Evolutionary conservation across 192 early-diverging fungal genomes (phyloP).

Genomic region (Coemansia sp.): DNA sequence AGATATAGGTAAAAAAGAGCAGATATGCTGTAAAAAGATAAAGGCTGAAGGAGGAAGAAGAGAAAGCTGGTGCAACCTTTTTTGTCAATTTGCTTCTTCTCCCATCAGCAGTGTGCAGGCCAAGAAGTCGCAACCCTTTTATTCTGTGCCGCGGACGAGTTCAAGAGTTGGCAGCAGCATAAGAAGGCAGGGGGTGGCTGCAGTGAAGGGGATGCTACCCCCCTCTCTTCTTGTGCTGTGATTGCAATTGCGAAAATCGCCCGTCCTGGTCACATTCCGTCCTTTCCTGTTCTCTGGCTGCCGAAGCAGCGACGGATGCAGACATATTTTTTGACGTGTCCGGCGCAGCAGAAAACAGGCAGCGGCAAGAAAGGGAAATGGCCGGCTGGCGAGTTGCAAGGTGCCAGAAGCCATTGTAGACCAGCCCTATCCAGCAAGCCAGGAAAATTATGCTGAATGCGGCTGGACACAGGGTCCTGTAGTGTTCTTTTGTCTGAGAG

Average conservation of each 20-base stretch:
- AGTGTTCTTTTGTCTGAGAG: no score
- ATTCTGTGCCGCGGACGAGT: neutral
- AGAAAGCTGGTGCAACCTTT: constrained; percentile 2
- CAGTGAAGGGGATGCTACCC: neutral
- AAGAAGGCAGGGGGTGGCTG: neutral
- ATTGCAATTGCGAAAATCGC: neutral
- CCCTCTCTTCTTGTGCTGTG: neutral
- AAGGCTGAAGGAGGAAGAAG: neutral
- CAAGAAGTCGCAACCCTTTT: constrained; percentile 4
- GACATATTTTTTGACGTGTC: no score
- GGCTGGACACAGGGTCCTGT: no score
- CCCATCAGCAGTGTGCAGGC: neutral
- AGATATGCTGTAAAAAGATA: neutral
- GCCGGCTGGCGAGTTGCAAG: no score
- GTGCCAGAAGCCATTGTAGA: no score
- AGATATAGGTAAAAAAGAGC: neutral
- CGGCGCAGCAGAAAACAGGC: no score
- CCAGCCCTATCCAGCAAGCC: no score
- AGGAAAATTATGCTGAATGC: no score
- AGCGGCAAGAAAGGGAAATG: no score
- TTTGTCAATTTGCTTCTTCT: constrained; percentile 1
- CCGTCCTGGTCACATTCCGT: no score
- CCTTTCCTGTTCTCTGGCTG: no score
- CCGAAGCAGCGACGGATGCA: no score
- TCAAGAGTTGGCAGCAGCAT: neutral